Base-by-base conservation (phyloP, 306 rosid genomes). In the Canavalia ensiformis region DNA sequence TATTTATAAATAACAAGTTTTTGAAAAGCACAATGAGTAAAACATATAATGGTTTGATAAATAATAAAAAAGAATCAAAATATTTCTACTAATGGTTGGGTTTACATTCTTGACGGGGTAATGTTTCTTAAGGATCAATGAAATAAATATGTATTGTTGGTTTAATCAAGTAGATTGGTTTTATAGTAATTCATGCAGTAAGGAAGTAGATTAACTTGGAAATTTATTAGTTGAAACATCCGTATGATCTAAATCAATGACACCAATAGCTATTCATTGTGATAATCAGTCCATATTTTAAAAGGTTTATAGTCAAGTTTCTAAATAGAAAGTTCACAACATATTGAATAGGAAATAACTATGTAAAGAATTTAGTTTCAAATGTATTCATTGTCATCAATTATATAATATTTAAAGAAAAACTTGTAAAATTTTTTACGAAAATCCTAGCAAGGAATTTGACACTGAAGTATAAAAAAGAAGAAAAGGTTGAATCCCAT, bases 251-350 rank as follows among this genome's bases (percentile, higher is more conserved):
- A 71, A 71, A 25, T 60, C 60, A 28, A 71, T 71, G 35, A 44
- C 59, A 46, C 76, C 76, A 18, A 4, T 71, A 8, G 31, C 63
- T 52, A 70, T 72, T 10, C 25, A 13, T 72, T 72, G 47, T 72
- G 63, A 72, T 72, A 72, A 60, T 71, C n/a, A 46, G 0, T 29
- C 44, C 7, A 9, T 4, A 2, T 41, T 60, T 29, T 8, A 5
- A 60, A 60, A 4, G 6, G 67, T n/a, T 60, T 60, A 60, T 31
- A 60, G 42, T 0, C 42, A 18, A 18, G 30, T 25, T 3, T 31
- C 8, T 60, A 60, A 57, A 57, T 57, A 9, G 11, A 6, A 33
- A 2, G 11, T 25, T 3, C 25, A 18, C 25, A 18, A 18, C 25
- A 18, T 18, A 18, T 18, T 18, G 25, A 18, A 18, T 18, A 18